These are phyloP conservation scores for Schizochytrium sp. DNA, from an alignment of 108 stramenopile species.

Conservation along the genomic window DNA sequence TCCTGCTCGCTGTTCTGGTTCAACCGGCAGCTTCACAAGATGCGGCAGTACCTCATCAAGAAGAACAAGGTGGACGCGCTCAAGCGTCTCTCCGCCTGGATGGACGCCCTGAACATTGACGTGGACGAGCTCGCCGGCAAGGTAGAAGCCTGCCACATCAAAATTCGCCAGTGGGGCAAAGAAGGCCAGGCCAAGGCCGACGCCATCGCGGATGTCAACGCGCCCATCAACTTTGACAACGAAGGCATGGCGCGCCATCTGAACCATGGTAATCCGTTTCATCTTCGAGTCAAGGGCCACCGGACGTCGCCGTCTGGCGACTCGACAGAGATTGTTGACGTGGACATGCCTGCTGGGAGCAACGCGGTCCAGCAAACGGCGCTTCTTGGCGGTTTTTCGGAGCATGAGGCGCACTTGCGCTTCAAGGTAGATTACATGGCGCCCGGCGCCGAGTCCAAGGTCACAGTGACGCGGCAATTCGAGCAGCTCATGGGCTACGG, in stretches of 20 bases:
- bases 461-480: background rate
- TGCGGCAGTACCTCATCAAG: constrained; percentile 13
- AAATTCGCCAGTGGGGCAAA: constrained; percentile 6
- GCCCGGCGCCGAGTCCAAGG: background rate
- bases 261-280: background rate
- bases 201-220: background rate
- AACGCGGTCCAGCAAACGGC: background rate
- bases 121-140: constrained; percentile 8
- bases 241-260: background rate
- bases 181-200: constrained; percentile 2
- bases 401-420: background rate
- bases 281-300: background rate
- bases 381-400: background rate
- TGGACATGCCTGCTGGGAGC: background rate
- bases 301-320: background rate
- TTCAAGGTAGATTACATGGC: background rate
- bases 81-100: constrained; percentile 1
- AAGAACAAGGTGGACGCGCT: background rate
- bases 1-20: background rate
- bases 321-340: background rate
- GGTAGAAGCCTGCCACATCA: background rate
- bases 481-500: background rate
- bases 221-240: background rate
- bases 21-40: constrained; percentile 6
- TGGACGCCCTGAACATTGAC: constrained; percentile 11